phyloP scores from a whole-genome alignment of 1,284 basidiomycete genomes.

The Ustilago cynodontis region DNA sequence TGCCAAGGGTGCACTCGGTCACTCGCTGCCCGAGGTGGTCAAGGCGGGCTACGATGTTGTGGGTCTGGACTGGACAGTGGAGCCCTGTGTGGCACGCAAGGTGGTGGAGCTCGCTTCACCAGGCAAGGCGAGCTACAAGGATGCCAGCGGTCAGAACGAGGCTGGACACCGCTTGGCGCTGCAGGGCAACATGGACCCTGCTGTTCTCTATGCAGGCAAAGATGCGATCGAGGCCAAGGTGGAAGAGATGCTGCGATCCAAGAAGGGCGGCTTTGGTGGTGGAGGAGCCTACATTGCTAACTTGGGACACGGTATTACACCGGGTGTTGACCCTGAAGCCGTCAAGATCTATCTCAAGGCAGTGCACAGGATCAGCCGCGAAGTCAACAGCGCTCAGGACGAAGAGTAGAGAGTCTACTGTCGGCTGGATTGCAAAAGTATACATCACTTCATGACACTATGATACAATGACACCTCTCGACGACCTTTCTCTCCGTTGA shows the following conservation, averaged over 20 bases:
- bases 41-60: constrained; percentile 69
- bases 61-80: constrained; percentile 67
- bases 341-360: constrained; percentile 64
- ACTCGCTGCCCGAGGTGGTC: constrained; percentile 66
- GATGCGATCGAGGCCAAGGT: constrained; percentile 90
- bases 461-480: constrained; percentile 3
- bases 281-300: constrained; percentile 81
- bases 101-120: constrained; percentile 59
- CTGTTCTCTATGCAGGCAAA: constrained; percentile 83
- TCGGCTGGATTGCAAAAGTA: background rate
- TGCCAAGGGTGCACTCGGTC: constrained; percentile 66
- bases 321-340: constrained; percentile 68
- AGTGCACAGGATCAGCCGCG: constrained; percentile 62
- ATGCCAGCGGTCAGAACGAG: constrained; percentile 56
- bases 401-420: constrained; percentile 30
- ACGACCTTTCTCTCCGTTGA: background rate
- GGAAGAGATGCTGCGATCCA: constrained; percentile 78
- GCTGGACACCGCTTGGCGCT: constrained; percentile 76
- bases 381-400: constrained; percentile 55
- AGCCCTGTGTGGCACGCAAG: constrained; percentile 64
- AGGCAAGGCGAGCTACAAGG: constrained; percentile 51
- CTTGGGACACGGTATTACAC: constrained; percentile 90
- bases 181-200: constrained; percentile 93
- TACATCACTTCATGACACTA: background rate
- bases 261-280: constrained; percentile 77